These are phyloP conservation scores for Volvox carteri DNA, from an alignment of 163 green algal genomes.

Conservation along the genomic window DNA sequence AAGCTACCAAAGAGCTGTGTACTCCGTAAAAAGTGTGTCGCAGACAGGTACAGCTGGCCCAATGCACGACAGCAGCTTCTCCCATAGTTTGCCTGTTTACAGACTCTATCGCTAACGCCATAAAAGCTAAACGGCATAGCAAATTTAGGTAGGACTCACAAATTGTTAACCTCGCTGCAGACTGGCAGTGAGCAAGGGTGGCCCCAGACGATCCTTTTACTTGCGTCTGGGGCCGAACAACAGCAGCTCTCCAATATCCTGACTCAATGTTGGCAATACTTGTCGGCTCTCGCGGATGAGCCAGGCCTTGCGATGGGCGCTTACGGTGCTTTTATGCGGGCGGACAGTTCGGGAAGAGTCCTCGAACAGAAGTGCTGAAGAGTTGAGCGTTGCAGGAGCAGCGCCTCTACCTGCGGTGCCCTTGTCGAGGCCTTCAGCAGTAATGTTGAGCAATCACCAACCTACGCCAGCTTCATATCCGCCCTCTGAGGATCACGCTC, in stretches of 20 bases:
- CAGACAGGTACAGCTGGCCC: background rate
- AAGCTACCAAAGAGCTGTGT: too few relatives aligned
- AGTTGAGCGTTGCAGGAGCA: background rate
- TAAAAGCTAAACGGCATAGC: too few relatives aligned
- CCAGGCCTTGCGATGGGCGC: background rate
- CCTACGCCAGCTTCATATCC: background rate
- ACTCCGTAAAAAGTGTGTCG: too few relatives aligned
- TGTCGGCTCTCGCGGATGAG: background rate
- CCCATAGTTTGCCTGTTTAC: background rate
- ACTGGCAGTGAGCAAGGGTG: too few relatives aligned
- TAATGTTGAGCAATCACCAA: background rate
- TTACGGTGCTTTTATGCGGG: constrained; percentile 3
- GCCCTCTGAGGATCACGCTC: background rate
- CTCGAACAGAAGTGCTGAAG: background rate
- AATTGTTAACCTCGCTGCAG: too few relatives aligned
- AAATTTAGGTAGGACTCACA: too few relatives aligned
- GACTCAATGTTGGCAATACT: constrained; percentile 2
- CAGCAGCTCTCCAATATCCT: background rate
- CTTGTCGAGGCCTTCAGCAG: background rate
- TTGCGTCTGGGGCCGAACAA: constrained; percentile 11
- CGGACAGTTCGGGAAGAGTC: background rate
- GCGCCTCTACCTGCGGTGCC: background rate
- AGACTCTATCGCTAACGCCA: too few relatives aligned
- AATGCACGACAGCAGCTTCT: background rate
- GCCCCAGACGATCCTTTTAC: background rate